Percentiles rank a stretch among this genome's conserved stretches.
Conservation (phyloP, 73 alveolate genomes). For the Tetrahymena thermophila region DNA sequence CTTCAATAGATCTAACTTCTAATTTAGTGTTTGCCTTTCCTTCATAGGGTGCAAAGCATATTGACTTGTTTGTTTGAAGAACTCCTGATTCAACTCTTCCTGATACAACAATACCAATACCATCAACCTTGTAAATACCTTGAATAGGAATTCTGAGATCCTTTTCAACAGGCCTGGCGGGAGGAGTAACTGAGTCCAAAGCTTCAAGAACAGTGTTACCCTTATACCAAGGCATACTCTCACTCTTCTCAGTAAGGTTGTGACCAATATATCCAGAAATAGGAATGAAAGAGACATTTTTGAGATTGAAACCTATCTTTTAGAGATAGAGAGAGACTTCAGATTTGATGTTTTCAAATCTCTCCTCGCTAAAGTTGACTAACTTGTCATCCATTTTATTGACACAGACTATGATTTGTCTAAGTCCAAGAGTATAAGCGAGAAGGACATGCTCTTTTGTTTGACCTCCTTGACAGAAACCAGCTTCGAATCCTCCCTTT, state of each 20-base stretch:
- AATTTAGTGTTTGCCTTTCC: constrained; percentile 39
- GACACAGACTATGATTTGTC: constrained; percentile 62
- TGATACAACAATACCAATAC: constrained; percentile 71
- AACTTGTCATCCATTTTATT: constrained; percentile 67
- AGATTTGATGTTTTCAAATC: constrained; percentile 53
- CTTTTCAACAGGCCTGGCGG: constrained; percentile 55
- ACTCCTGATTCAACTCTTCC: constrained; percentile 79
- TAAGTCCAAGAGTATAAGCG: constrained; percentile 81
- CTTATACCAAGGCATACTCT: constrained; percentile 66
- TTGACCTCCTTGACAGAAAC: constrained; percentile 57
- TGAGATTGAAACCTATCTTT: constrained; percentile 69
- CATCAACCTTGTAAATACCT: constrained; percentile 71
- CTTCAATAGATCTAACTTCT: constrained; percentile 60
- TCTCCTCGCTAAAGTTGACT: constrained; percentile 50
- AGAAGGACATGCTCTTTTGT: constrained; percentile 62
- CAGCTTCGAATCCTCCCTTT: constrained; percentile 77
- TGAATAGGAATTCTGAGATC: constrained; percentile 72
- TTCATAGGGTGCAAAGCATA: constrained; percentile 55
- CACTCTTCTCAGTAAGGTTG: constrained; percentile 53
- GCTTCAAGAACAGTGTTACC: constrained; percentile 65
- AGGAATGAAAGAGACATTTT: constrained; percentile 57
- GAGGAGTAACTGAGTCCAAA: constrained; percentile 57
- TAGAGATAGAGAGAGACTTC: constrained; percentile 52
- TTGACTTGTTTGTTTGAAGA: constrained; percentile 55
- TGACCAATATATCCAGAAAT: constrained; percentile 72